phyloP scores from a whole-genome alignment of 75 land plant genomes.

The Gnetum montanum region DNA sequence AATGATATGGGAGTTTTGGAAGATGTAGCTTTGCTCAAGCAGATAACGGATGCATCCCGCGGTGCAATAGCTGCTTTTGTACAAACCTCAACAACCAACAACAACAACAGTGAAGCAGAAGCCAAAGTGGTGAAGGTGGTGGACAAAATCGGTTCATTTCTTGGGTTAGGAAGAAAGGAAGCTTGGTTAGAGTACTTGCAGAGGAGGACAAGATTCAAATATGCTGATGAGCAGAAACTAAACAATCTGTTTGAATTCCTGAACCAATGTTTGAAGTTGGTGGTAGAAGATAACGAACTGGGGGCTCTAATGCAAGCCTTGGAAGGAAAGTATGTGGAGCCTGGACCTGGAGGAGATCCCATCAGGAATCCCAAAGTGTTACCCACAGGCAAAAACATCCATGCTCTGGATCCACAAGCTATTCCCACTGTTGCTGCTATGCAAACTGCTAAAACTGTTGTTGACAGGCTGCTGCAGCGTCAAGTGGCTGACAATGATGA shows the following conservation, averaged over 20 bases:
- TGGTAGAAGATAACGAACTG: slow-evolving; percentile 93
- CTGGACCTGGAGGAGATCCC: slow-evolving; percentile 99
- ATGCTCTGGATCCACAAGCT: slow-evolving; percentile 95
- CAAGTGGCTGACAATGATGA: slow-evolving; percentile 81
- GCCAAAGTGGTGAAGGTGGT: slow-evolving; percentile 93
- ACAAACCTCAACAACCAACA: slow-evolving; percentile 59
- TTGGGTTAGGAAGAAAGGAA: slow-evolving; percentile 73
- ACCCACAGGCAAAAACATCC: slow-evolving; percentile 98
- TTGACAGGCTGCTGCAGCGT: slow-evolving; percentile 84
- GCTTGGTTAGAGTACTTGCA: slow-evolving; percentile 90
- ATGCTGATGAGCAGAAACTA: slow-evolving; percentile 72
- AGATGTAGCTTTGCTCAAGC: slow-evolving; percentile 80
- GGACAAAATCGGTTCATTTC: slow-evolving; percentile 51
- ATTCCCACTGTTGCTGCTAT: slow-evolving; percentile 95
- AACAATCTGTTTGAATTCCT: slow-evolving; percentile 62
- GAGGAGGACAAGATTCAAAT: slow-evolving; percentile 48
- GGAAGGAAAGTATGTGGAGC: slow-evolving; percentile 92
- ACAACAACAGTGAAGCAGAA: too few relatives aligned
- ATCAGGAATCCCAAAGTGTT: slow-evolving; percentile 96
- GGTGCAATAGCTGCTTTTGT: slow-evolving; percentile 81
- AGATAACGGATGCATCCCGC: slow-evolving; percentile 86
- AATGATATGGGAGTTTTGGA: slow-evolving; percentile 75
- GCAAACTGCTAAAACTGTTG: slow-evolving; percentile 92
- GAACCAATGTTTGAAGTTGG: slow-evolving; percentile 80
- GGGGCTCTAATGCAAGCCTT: slow-evolving; percentile 84